Percentiles rank a stretch among this genome's conserved stretches.
Evolutionary conservation across 148 eudicot genomes (phyloP).

Genomic region (Amaranthus palmeri): DNA sequence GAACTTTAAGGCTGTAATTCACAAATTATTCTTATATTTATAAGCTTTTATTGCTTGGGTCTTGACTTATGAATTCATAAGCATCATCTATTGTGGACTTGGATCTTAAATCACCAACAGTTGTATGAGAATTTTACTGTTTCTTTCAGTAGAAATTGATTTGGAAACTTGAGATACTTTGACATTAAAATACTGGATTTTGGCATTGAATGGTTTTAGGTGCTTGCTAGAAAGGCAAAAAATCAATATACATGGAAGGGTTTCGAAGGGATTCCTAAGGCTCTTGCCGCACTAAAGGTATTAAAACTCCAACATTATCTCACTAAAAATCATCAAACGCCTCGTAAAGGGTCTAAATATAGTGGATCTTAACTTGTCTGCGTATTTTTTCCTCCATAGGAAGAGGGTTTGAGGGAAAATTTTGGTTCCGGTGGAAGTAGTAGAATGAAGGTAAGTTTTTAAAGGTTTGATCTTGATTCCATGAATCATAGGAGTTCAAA

Average conservation of each 20-base stretch:
- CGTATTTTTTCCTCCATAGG: conserved; percentile 29
- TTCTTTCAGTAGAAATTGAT: too few species aligned
- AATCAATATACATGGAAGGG: conserved; percentile 92
- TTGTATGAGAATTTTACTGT: too few species aligned
- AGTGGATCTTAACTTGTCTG: neutral
- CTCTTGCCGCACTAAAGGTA: conserved; percentile 69
- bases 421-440: conserved; percentile 31
- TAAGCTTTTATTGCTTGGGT: too few species aligned
- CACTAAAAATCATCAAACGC: too few species aligned
- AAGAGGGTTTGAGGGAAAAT: conserved; percentile 71
- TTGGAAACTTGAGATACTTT: neutral
- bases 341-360: neutral
- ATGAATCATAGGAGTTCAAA: neutral
- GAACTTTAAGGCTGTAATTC: too few species aligned
- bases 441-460: conserved; percentile 40
- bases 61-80: too few species aligned
- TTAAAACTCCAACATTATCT: neutral
- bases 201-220: conserved; percentile 32
- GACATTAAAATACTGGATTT: neutral
- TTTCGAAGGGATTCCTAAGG: conserved; percentile 61
- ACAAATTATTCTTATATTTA: too few species aligned
- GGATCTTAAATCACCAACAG: too few species aligned
- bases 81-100: too few species aligned
- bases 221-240: conserved; percentile 72
- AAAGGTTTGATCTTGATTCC: neutral